Percentiles rank a stretch among this genome's conserved stretches.
Evolutionary conservation across 495 filamentous ascomycete genomes (phyloP).

Genomic region (Thermochaetoides thermophila): DNA sequence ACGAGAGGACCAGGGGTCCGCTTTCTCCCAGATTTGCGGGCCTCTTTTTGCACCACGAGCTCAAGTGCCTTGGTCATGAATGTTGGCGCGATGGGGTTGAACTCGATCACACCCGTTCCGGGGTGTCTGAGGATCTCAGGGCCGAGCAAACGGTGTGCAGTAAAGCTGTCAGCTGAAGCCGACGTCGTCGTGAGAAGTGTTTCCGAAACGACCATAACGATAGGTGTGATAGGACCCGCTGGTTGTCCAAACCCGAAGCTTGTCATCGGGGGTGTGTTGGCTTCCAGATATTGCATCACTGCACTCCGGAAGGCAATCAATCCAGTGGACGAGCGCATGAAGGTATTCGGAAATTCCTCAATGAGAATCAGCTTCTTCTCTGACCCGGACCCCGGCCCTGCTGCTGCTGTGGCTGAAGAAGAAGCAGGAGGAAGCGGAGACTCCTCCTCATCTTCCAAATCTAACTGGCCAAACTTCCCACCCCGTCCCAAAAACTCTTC

Average conservation of each 20-base stretch:
- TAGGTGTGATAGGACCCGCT: constrained; percentile 42
- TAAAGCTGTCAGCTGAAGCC: constrained; percentile 72
- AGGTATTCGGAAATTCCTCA: constrained; percentile 87
- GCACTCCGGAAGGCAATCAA: constrained; percentile 61
- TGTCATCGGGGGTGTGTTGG: constrained; percentile 34
- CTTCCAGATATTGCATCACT: constrained; percentile 58
- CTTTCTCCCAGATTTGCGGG: constrained; percentile 49
- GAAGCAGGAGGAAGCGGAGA: constrained; percentile 6
- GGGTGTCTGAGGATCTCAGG: constrained; percentile 69
- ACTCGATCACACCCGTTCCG: constrained; percentile 62
- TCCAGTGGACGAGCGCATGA: constrained; percentile 48
- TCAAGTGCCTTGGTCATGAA: constrained; percentile 73
- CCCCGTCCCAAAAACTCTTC: constrained; percentile 77
- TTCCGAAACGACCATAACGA: constrained; percentile 86
- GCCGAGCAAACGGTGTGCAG: constrained; percentile 74
- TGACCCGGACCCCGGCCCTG: constrained; percentile 4
- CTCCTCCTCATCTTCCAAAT: constrained; percentile 34
- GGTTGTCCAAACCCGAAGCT: constrained; percentile 16
- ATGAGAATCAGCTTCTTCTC: constrained; percentile 52
- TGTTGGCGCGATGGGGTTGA: constrained; percentile 82
- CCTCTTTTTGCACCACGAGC: constrained; percentile 65
- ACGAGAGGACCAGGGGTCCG: constrained; percentile 55
- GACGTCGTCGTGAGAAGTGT: constrained; percentile 62
- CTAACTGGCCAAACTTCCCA: constrained; percentile 62
- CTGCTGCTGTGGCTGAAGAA: background rate